Percentiles rank a stretch among this genome's conserved stretches.
phyloP scores from a whole-genome alignment of 139 green algal genomes.

The Bryopsis sp. region DNA sequence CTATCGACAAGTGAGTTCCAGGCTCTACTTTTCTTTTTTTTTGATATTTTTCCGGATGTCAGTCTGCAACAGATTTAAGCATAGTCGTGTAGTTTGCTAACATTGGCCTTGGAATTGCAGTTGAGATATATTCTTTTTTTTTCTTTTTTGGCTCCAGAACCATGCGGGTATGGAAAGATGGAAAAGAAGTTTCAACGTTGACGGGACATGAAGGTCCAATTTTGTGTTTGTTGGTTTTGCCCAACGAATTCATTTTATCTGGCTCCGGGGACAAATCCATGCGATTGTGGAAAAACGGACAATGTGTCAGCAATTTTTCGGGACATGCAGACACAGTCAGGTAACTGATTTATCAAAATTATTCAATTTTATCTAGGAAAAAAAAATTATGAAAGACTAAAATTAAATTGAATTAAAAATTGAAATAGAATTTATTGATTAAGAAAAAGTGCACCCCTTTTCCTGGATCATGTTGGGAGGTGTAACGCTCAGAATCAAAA shows the following conservation, averaged over 20 bases:
- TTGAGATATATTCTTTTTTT: background rate
- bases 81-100: too few species aligned
- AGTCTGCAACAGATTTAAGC: too few species aligned
- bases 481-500: too few species aligned
- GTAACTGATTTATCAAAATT: conserved; percentile 26
- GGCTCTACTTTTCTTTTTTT: too few species aligned
- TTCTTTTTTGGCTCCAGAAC: conserved; percentile 41
- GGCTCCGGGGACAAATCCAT: conserved; percentile 66
- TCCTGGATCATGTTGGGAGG: too few species aligned
- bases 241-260: conserved; percentile 49
- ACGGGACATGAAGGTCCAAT: conserved; percentile 72
- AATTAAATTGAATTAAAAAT: too few species aligned
- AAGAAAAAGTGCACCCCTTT: too few species aligned
- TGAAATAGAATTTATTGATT: too few species aligned
- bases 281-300: conserved; percentile 21
- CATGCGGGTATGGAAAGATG: conserved; percentile 58
- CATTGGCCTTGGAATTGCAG: conserved; percentile 38
- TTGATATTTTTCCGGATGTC: too few species aligned
- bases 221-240: conserved; percentile 49
- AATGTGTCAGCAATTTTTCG: conserved; percentile 49
- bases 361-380: too few species aligned
- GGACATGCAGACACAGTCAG: conserved; percentile 79
- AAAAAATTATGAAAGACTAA: too few species aligned
- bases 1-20: too few species aligned
- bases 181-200: conserved; percentile 37